Base-by-base conservation (phyloP, 2,329 filamentous ascomycete species). In the Simplicillium aogashimaense region DNA sequence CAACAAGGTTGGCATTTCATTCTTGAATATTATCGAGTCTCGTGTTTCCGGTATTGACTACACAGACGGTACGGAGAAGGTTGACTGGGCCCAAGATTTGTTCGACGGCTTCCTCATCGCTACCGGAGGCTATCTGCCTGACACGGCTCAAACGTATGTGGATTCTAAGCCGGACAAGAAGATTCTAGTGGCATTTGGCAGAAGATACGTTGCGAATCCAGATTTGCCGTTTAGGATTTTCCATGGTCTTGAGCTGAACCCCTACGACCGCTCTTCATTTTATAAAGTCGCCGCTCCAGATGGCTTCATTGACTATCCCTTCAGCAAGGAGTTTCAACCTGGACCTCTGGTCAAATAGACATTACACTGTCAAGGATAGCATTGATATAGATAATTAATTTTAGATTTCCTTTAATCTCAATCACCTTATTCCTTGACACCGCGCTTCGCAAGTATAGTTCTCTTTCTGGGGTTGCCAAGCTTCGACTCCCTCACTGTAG, bases 11-110 rank as follows among this genome's bases (percentile, higher is more conserved):
- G 64, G 69, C 2, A 59, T 85, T 12, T 70, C 77, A 0, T 84
- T 78, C 50, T 53, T 82, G 2, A 78, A 83, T 52, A 43, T 82
- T 0, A 60, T 84, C 7, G 77, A 84, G 50, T 67, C 74, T 0
- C 67, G 76, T 0, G 58, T 78, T 4, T 55, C 61, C 1, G 69
- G 69, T 1, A 57, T 52, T 36, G 50, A 51, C 1, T 66, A 73
- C 31, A 31, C 54, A 3, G 65, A 71, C 2, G 55, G 43, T 1
- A 37, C 18, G 2, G 59, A 61, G 12, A 45, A 37, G 3, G 47
- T 64, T 0, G 54, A 60, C 2, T 66, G 64, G 35, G 55, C 53
- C 0, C 53, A 58, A 12, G 36, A 59, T 0, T 42, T 61, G 1
- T 66, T 61, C 61, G 42, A 54, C 0, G 50, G 54, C 0, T 51